Base-by-base conservation (phyloP, 805 yeast species). In the Candida sithepensis region DNA sequence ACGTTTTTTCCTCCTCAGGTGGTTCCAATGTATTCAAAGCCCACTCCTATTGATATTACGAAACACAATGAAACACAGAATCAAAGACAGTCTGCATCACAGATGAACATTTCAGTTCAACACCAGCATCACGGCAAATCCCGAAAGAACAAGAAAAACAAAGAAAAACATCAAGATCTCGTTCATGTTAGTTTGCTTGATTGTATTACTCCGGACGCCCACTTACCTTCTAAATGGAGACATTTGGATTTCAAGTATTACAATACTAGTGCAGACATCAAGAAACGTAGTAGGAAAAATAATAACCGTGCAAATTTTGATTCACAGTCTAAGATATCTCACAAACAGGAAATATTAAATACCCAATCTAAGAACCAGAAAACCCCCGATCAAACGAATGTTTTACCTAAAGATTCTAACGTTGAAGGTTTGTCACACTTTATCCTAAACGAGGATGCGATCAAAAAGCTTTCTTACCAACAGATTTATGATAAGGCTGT, bases 401-500 rank as follows among this genome's bases (percentile, higher is more conserved):
- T 57, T 44, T 46, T 47, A 41, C 24, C 43, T 18, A 43, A 47
- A 37, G 41, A 49, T 13, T 34, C 45, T 12, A 51, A 40, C 7
- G 52, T 50, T 3, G 81, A 77, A 56, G 84, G 84, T 2, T 63
- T 86, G 33, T 72, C 74, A 23, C 70, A 74, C 26, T 78, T 85
- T 47, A 45, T 55, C 2, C 58, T 88, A 22, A 57, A 74, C n/a
- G 79, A 79, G 39, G 84, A 82, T 13, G 77, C 78, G 7, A 74
- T 88, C 24, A 69, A 74, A 19, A 76, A 76, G 45, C 59, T 77
- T 19, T 67, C 84, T 0, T 63, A 78, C 21, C 84, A 82, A 52
- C 86, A 85, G 58, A 73, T 86, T 18, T 82, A 72, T 57, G 87
- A 84, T 45, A 78, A 72, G 48, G 90, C 86, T 3, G 60, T 70